Evolutionary conservation across 2,329 filamentous ascomycete species (phyloP).

Genomic region (Trichoderma aggressivum): DNA sequence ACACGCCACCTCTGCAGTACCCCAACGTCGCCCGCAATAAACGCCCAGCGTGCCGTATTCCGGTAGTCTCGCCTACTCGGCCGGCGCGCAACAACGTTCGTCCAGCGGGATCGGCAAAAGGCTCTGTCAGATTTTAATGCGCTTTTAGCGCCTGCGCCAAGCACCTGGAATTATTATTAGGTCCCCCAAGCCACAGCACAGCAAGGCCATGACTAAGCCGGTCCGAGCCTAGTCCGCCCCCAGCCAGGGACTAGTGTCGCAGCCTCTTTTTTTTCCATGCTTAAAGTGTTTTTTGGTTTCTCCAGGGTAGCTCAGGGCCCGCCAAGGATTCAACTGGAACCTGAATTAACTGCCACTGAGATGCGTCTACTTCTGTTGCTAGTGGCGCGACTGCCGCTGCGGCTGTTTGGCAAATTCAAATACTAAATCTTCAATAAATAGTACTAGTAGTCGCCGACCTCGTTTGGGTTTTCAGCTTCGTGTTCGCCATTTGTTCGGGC

Average conservation of each 20-base stretch:
- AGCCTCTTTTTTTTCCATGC: no score
- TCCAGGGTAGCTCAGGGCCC: background rate
- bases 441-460: background rate
- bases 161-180: background rate
- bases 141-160: constrained; percentile 1
- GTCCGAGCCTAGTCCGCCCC: background rate
- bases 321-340: background rate
- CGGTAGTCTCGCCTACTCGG: background rate
- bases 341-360: background rate
- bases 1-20: background rate
- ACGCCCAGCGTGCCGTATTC: background rate
- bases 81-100: background rate
- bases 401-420: background rate
- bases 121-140: constrained; percentile 4
- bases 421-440: background rate
- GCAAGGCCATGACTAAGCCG: background rate
- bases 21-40: background rate
- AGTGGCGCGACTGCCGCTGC: background rate
- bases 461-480: background rate
- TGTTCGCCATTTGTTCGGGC: background rate
- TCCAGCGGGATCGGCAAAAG: background rate
- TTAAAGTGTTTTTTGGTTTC: no score
- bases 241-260: no score
- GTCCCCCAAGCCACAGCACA: background rate
- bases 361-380: background rate